Evolutionary conservation across 1,139 yeast genomes (phyloP).

Genomic region (Candida sanyaensis): DNA sequence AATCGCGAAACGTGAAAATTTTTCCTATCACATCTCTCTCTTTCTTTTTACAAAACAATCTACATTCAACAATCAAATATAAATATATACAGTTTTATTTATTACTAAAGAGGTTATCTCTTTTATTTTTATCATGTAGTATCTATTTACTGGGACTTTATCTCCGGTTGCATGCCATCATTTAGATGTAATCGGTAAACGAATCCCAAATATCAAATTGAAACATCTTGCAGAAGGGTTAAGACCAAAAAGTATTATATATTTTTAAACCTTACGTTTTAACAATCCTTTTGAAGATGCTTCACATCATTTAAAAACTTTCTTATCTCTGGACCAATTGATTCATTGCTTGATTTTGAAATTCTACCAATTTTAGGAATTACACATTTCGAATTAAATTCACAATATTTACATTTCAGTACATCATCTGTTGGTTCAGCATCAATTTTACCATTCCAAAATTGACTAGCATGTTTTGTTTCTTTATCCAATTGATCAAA

Average conservation of each 20-base stretch:
- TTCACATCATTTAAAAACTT: slow-evolving; percentile 27
- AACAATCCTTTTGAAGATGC: slow-evolving; percentile 41
- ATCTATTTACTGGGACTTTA: slow-evolving; percentile 31
- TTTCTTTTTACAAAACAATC: too few species aligned
- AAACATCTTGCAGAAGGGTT: slow-evolving; percentile 46
- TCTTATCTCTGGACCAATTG: slow-evolving; percentile 17
- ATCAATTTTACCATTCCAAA: slow-evolving; percentile 57
- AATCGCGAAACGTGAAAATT: too few species aligned
- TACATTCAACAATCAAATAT: not conserved
- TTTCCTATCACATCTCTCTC: too few species aligned
- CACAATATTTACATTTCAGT: slow-evolving; percentile 55
- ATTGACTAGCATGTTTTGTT: slow-evolving; percentile 34
- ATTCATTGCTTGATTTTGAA: slow-evolving; percentile 2
- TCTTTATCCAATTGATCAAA: slow-evolving; percentile 24
- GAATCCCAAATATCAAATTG: slow-evolving; percentile 39
- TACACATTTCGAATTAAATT: slow-evolving; percentile 39
- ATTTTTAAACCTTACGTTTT: slow-evolving; percentile 20
- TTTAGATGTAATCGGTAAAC: slow-evolving; percentile 48
- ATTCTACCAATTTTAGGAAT: slow-evolving; percentile 26
- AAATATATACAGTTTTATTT: not conserved
- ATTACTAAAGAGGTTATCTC: too few species aligned
- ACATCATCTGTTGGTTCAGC: slow-evolving; percentile 43
- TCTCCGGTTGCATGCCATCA: slow-evolving; percentile 45
- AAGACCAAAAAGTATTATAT: slow-evolving; percentile 18
- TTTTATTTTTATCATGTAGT: too few species aligned